Conservation (phyloP, 495 filamentous ascomycete species). For the Penicillium lividum region DNA sequence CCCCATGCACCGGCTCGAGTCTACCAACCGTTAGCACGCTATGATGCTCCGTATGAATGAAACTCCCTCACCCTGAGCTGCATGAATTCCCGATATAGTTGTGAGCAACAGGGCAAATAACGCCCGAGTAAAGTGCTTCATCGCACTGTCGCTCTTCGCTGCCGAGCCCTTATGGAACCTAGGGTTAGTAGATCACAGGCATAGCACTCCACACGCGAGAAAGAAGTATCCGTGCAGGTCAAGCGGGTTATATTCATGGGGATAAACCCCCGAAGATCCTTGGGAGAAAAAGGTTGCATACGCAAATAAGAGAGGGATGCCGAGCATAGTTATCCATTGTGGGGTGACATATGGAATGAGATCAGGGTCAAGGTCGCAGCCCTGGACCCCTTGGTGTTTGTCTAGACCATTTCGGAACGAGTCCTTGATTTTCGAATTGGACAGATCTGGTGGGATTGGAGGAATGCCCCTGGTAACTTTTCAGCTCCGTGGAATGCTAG, state of each 20-base stretch:
- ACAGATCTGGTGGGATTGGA: slow-evolving; percentile 8
- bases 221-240: slow-evolving; percentile 25
- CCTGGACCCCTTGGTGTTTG: slow-evolving; percentile 5
- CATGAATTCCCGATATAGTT: slow-evolving; percentile 15
- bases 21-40: slow-evolving; percentile 11
- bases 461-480: slow-evolving; percentile 20
- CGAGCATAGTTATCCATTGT: slow-evolving; percentile 21
- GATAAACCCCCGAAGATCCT: not conserved
- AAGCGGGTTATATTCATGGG: slow-evolving; percentile 23
- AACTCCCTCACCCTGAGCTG: slow-evolving; percentile 17
- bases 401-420: not conserved
- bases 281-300: not conserved
- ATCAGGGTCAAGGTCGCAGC: slow-evolving; percentile 11
- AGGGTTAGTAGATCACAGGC: slow-evolving; percentile 17
- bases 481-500: slow-evolving; percentile 20
- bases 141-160: slow-evolving; percentile 8
- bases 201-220: slow-evolving; percentile 17
- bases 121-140: slow-evolving; percentile 23
- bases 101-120: slow-evolving; percentile 19
- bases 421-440: slow-evolving; percentile 7
- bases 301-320: slow-evolving; percentile 17
- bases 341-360: slow-evolving; percentile 28
- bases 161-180: slow-evolving; percentile 10
- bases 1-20: slow-evolving; percentile 4
- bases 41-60: not conserved